A percentile compares a stretch with the other conserved stretches of the same genome.
phyloP scores from a whole-genome alignment of 352 stramenopile genomes.

The Discostella stelligera region DNA sequence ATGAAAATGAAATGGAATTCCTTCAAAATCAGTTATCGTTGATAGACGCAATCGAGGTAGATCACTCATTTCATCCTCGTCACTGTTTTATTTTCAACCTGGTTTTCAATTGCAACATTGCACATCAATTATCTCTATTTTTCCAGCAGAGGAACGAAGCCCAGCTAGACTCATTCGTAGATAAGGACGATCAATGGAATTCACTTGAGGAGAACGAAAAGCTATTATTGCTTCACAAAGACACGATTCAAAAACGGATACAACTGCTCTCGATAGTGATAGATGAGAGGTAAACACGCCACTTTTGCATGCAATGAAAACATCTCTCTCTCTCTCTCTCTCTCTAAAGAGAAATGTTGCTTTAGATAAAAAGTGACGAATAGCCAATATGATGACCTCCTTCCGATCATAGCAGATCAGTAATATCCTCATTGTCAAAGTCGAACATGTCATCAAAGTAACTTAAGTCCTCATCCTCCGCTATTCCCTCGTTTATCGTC shows the following conservation, averaged over 20 bases:
- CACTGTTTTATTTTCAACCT: background rate
- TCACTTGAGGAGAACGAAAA: conserved; percentile 40
- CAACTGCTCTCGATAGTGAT: conserved; percentile 22
- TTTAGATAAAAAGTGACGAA: too few species aligned
- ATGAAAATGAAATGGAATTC: conserved; percentile 30
- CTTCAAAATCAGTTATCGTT: conserved; percentile 35
- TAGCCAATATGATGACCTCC: background rate
- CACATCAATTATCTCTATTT: background rate
- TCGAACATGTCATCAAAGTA: conserved; percentile 48
- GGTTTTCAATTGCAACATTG: background rate
- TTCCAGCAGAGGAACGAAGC: conserved; percentile 37
- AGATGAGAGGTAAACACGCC: conserved; percentile 24
- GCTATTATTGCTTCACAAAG: conserved; percentile 38
- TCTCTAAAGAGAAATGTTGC: conserved; percentile 29
- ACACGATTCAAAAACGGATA: conserved; percentile 23
- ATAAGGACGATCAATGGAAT: conserved; percentile 59
- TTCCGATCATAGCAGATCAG: conserved; percentile 31
- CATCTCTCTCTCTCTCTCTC: too few species aligned
- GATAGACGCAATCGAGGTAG: conserved; percentile 45
- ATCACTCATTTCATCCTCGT: background rate
- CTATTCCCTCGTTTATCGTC: conserved; percentile 35
- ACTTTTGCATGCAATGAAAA: too few species aligned
- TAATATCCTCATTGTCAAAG: conserved; percentile 48
- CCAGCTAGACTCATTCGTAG: conserved; percentile 49
- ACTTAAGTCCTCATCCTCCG: conserved; percentile 41